phyloP scores from a whole-genome alignment of 331 rosid species.

The Dryas integrifolia region DNA sequence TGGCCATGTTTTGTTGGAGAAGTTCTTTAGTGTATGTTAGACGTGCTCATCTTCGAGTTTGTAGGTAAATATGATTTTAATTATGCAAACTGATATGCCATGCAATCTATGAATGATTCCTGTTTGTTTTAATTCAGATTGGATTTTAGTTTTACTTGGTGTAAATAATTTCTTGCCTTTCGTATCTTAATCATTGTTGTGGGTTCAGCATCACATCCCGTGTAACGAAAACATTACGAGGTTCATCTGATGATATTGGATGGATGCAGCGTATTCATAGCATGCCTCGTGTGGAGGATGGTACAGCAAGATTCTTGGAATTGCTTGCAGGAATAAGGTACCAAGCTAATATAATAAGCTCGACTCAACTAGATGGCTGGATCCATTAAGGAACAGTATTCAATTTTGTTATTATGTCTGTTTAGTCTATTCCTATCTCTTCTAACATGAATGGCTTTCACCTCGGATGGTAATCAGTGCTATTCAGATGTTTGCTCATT shows the following conservation, averaged over 20 bases:
- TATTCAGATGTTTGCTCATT: not conserved
- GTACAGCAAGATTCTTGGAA: constrained; percentile 73
- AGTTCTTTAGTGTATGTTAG: constrained; percentile 30
- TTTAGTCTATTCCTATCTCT: not conserved
- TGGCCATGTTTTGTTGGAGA: constrained; percentile 35
- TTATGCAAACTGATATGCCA: constrained; percentile 4
- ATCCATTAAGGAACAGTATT: not conserved
- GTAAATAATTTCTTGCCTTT: not conserved
- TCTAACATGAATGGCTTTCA: no score
- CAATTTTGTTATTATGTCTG: not conserved
- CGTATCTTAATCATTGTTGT: not conserved
- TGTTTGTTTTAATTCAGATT: not conserved
- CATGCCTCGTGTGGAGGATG: constrained; percentile 71
- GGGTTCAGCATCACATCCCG: constrained; percentile 49
- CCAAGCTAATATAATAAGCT: not conserved
- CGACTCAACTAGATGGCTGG: not conserved
- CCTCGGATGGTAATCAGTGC: not conserved
- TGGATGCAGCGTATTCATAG: constrained; percentile 70
- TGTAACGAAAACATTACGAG: constrained; percentile 54
- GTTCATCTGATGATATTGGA: constrained; percentile 81
- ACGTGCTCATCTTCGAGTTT: constrained; percentile 23
- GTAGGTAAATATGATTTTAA: constrained; percentile 29
- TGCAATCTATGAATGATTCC: not conserved
- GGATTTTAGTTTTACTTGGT: not conserved
- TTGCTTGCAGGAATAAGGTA: constrained; percentile 72